These are phyloP conservation scores for Erysimum cheiranthoides DNA, from an alignment of 345 rosid species.

Conservation along the genomic window DNA sequence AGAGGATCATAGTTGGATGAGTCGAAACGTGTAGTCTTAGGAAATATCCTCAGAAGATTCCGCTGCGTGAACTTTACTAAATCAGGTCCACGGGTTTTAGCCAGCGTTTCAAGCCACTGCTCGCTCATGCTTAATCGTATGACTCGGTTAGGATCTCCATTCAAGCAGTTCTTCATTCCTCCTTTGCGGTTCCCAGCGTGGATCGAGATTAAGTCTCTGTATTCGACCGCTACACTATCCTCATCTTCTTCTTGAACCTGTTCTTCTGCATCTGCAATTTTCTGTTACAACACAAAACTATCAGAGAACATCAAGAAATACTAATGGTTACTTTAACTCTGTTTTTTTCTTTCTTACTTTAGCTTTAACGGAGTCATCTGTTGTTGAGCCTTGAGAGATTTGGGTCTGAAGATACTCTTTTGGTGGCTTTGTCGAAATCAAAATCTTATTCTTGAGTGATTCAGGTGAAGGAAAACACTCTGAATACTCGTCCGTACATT, in stretches of 20 bases:
- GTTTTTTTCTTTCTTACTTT: conserved; percentile 29
- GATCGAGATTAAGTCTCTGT: conserved; percentile 69
- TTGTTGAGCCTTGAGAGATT: conserved; percentile 31
- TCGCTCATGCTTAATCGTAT: conserved; percentile 77
- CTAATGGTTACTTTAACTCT: conserved; percentile 5
- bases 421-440: conserved; percentile 92
- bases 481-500: conserved; percentile 45
- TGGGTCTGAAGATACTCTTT: conserved; percentile 62
- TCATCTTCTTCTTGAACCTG: conserved; percentile 52
- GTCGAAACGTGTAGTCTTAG: conserved; percentile 70
- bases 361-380: conserved; percentile 34
- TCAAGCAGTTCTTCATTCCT: conserved; percentile 50
- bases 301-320: background rate
- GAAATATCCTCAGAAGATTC: conserved; percentile 80
- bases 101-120: conserved; percentile 65
- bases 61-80: conserved; percentile 78
- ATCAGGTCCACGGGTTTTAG: conserved; percentile 50
- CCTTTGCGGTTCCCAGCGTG: conserved; percentile 78
- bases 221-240: conserved; percentile 49
- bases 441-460: conserved; percentile 56
- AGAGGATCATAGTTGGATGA: conserved; percentile 90
- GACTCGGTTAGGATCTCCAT: conserved; percentile 53
- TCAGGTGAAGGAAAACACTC: conserved; percentile 75
- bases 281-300: conserved; percentile 42
- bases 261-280: conserved; percentile 45